Conservation (phyloP, 2,329 filamentous ascomycete genomes). For the Neonectria magnoliae region DNA sequence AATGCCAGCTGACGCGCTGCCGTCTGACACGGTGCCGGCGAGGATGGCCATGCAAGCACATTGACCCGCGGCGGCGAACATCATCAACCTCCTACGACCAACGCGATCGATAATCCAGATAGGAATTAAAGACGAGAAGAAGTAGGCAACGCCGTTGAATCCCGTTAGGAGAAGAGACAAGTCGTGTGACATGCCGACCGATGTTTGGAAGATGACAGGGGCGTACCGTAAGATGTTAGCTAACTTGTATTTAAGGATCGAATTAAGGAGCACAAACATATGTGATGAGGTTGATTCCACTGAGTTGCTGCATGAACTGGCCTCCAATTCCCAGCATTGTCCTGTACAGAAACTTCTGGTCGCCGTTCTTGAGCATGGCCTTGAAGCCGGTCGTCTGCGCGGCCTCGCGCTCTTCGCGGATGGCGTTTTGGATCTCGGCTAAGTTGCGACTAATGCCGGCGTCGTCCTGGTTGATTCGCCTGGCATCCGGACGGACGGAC, state of each 20-base stretch:
- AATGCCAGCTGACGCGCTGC: slow-evolving; percentile 50
- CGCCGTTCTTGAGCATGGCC: slow-evolving; percentile 53
- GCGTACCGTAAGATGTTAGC: slow-evolving; percentile 42
- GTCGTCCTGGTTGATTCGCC: slow-evolving; percentile 40
- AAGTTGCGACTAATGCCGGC: slow-evolving; percentile 42
- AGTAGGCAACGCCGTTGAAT: slow-evolving; percentile 56
- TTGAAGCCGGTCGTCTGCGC: slow-evolving; percentile 46
- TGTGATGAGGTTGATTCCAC: slow-evolving; percentile 50
- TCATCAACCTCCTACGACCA: slow-evolving; percentile 68
- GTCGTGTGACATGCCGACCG: slow-evolving; percentile 54
- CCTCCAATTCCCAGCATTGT: slow-evolving; percentile 54
- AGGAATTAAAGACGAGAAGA: slow-evolving; percentile 44
- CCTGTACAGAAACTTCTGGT: slow-evolving; percentile 52
- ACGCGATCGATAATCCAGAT: slow-evolving; percentile 52
- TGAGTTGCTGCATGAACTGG: slow-evolving; percentile 57
- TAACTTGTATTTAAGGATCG: too few relatives aligned
- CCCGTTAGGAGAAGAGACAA: slow-evolving; percentile 63
- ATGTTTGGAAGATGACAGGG: slow-evolving; percentile 56
- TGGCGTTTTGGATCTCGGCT: slow-evolving; percentile 51
- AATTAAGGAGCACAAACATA: slow-evolving; percentile 28
- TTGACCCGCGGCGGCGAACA: slow-evolving; percentile 54
- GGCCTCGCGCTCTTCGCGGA: slow-evolving; percentile 53
- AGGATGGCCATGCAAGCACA: slow-evolving; percentile 57
- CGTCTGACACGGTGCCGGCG: slow-evolving; percentile 54
- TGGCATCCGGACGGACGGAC: slow-evolving; percentile 45